Conservation (phyloP, 1,139 yeast genomes). For the Diutina rugosa region DNA sequence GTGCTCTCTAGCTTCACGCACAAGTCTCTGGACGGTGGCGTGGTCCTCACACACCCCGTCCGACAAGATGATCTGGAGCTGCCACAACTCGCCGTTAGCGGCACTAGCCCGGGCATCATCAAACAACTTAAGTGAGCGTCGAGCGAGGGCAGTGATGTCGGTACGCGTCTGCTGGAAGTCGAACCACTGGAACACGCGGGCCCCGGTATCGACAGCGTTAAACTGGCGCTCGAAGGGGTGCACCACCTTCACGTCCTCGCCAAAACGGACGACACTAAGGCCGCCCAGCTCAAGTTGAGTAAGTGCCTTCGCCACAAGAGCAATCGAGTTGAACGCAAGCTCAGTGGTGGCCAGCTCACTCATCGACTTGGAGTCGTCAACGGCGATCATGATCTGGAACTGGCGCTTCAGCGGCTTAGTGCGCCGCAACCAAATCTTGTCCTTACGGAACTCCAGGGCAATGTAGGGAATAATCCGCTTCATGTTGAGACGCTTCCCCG, state of each 20-base stretch:
- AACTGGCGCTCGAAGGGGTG: constrained; percentile 87
- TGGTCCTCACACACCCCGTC: constrained; percentile 98
- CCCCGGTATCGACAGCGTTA: constrained; percentile 58
- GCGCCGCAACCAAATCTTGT: constrained; percentile 95
- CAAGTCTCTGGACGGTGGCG: constrained; percentile 65
- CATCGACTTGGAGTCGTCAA: constrained; percentile 97
- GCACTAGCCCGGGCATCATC: constrained; percentile 49
- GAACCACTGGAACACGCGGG: constrained; percentile 76
- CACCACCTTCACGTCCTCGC: constrained; percentile 70
- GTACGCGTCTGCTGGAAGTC: constrained; percentile 85
- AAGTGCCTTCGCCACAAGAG: constrained; percentile 86
- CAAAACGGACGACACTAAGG: constrained; percentile 81
- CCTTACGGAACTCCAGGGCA: constrained; percentile 95
- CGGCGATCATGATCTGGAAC: constrained; percentile 94
- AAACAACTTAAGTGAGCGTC: constrained; percentile 62
- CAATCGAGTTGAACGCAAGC: constrained; percentile 88
- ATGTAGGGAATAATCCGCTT: constrained; percentile 94
- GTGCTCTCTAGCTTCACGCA: constrained; percentile 84
- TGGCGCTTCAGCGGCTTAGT: constrained; percentile 96
- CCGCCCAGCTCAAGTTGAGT: constrained; percentile 94
- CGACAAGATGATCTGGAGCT: constrained; percentile 78
- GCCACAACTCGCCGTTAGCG: constrained; percentile 65
- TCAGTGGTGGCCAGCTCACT: constrained; percentile 83
- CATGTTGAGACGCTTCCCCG: constrained; percentile 96
- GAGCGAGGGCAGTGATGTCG: constrained; percentile 63